These are phyloP conservation scores for Lichtheimia hyalospora DNA, from an alignment of 371 early-diverging fungal species.

Conservation along the genomic window DNA sequence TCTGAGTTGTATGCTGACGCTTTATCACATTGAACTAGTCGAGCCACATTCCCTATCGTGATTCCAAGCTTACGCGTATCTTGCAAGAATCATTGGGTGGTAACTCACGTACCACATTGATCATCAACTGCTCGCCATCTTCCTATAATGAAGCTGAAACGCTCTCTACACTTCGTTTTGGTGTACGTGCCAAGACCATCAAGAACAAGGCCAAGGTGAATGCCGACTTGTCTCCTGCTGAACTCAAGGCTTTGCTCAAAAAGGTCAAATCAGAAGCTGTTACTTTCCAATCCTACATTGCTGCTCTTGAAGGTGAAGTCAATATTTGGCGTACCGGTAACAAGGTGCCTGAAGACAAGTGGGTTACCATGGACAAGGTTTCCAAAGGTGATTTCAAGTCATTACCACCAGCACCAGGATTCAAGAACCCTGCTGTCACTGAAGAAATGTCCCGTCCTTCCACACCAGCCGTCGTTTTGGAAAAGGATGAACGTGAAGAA, in stretches of 20 bases:
- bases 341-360: constrained; percentile 69
- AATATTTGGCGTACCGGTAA: constrained; percentile 86
- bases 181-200: constrained; percentile 96
- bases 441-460: constrained; percentile 64
- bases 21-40: constrained; percentile 51
- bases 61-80: constrained; percentile 97
- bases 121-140: constrained; percentile 96
- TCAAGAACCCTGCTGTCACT: constrained; percentile 26
- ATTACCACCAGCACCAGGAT: constrained; percentile 46
- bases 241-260: constrained; percentile 91
- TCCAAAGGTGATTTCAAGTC: constrained; percentile 45
- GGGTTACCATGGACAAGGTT: constrained; percentile 74
- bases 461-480: constrained; percentile 76
- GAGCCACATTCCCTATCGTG: constrained; percentile 97
- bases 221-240: constrained; percentile 89
- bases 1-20: not conserved
- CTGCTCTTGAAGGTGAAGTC: constrained; percentile 86
- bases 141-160: constrained; percentile 97
- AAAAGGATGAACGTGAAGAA: constrained; percentile 92
- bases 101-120: constrained; percentile 94
- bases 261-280: constrained; percentile 80
- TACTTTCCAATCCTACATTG: constrained; percentile 79
- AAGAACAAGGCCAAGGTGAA: constrained; percentile 99
- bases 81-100: constrained; percentile 99
- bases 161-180: constrained; percentile 94